A percentile compares a stretch with the other conserved stretches of the same genome.
Evolutionary conservation across 2,329 filamentous ascomycete species (phyloP).

Genomic region (Emericellopsis atlantica): DNA sequence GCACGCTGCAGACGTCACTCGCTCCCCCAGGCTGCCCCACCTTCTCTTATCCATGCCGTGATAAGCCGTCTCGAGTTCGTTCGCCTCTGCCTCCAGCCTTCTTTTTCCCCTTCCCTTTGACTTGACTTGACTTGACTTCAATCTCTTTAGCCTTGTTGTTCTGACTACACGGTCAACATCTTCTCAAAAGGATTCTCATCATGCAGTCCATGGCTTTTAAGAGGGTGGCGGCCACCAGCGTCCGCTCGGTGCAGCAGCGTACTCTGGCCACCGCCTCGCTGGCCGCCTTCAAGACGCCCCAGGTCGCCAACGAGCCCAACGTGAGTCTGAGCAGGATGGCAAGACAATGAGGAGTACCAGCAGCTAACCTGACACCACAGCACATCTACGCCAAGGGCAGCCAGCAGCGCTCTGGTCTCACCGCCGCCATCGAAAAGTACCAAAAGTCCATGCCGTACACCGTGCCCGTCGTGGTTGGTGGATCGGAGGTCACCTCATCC

Average conservation of each 20-base stretch:
- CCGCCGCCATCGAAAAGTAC: conserved; percentile 57
- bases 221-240: conserved; percentile 17
- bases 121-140: too few species aligned
- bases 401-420: conserved; percentile 62
- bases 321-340: conserved; percentile 38
- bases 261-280: conserved; percentile 39
- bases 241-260: conserved; percentile 13
- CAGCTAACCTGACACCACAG: conserved; percentile 28
- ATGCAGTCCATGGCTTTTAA: conserved; percentile 22
- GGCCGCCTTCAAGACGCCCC: conserved; percentile 78
- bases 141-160: too few species aligned
- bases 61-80: too few species aligned
- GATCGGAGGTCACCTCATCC: conserved; percentile 62
- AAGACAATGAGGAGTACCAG: neutral
- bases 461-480: conserved; percentile 73
- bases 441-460: conserved; percentile 59
- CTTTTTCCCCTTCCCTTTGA: too few species aligned
- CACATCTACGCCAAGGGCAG: conserved; percentile 84
- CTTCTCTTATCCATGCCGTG: too few species aligned
- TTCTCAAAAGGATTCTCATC: neutral
- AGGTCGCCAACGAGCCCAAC: conserved; percentile 88
- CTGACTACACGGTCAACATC: too few species aligned
- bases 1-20: too few species aligned
- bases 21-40: too few species aligned
- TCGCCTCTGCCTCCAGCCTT: too few species aligned